Base-by-base conservation (phyloP, 1,284 basidiomycete species). In the Austroboletus novae-zelandiae region DNA sequence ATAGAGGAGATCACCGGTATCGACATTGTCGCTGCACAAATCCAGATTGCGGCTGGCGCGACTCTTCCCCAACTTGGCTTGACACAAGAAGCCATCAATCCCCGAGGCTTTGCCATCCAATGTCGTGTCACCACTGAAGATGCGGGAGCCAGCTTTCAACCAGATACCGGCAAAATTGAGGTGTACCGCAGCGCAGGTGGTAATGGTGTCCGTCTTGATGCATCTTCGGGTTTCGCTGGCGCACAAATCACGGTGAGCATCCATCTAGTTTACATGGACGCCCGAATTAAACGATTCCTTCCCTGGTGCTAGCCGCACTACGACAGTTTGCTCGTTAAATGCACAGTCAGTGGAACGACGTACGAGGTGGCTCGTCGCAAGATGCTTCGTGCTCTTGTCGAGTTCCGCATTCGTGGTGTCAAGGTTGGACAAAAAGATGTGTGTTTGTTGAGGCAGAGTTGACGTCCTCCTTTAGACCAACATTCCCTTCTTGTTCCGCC, bases 41-140 rank as follows among this genome's bases (percentile, higher is more conserved):
- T 99, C 61, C 95, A 98, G 75, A 98, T 99, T 64, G 96, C 96
- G 29, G 95, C 94, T 43, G 97, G 97, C 53, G 95, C 95, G 20
- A 93, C 95, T 46, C 84, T 99, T 44, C 85, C 91, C 30, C 94
- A 98, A 70, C 89, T 99, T 55, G 97, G 96, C 52, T 78, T 99
- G 47, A 92, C 90, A n/a, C 97, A 99, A 72, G 93, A 98, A 45
- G 91, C 92, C 47, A 94, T 99, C 70, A 90, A 88, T 58, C 94
- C 94, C 73, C 90, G 97, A 54, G 97, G 97, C 36, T 98, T 92
- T 67, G 96, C 97, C 11, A 99, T 99, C 59, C 97, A 99, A 70
- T 98, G 94, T 71, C 94, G 97, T 77, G 84, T 99, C 71, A 99
- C 97, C 40, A 99, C 97, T n/a, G 97, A 99, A 74, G 96, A 99